Evolutionary conservation across 148 eudicot species (phyloP).

Genomic region (Camellia lanceoleosa): DNA sequence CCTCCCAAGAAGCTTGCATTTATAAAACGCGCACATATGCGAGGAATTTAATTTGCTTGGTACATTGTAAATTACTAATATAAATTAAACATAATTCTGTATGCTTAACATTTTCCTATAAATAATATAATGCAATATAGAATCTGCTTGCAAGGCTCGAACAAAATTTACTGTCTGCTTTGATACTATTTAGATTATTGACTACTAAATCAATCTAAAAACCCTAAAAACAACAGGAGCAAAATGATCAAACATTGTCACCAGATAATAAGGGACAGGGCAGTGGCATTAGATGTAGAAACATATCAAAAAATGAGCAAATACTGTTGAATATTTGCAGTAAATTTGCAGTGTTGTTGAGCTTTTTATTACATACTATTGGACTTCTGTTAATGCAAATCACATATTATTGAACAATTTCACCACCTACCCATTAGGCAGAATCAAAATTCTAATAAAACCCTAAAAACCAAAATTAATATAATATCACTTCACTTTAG

Average conservation of each 20-base stretch:
- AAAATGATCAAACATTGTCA: no score
- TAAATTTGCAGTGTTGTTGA: not conserved
- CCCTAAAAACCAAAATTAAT: not conserved
- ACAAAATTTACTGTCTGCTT: no score
- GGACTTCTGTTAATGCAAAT: not conserved
- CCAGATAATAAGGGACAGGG: no score
- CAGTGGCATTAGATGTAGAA: no score
- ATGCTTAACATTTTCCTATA: not conserved
- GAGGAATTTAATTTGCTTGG: not conserved
- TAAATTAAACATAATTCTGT: not conserved
- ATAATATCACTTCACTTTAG: not conserved
- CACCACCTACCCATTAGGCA: no score
- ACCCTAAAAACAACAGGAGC: no score
- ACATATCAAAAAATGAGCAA: not conserved
- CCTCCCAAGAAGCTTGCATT: constrained; percentile 11
- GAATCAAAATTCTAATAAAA: no score
- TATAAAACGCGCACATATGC: constrained; percentile 4
- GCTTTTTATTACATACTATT: not conserved
- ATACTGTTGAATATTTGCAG: not conserved
- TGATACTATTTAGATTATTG: no score
- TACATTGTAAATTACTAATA: not conserved
- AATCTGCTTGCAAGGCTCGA: no score
- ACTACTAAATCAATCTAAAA: no score
- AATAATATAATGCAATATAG: not conserved
- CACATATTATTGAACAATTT: not conserved